phyloP scores from a whole-genome alignment of 768 basidiomycete species.

The Trametes sanguinea region DNA sequence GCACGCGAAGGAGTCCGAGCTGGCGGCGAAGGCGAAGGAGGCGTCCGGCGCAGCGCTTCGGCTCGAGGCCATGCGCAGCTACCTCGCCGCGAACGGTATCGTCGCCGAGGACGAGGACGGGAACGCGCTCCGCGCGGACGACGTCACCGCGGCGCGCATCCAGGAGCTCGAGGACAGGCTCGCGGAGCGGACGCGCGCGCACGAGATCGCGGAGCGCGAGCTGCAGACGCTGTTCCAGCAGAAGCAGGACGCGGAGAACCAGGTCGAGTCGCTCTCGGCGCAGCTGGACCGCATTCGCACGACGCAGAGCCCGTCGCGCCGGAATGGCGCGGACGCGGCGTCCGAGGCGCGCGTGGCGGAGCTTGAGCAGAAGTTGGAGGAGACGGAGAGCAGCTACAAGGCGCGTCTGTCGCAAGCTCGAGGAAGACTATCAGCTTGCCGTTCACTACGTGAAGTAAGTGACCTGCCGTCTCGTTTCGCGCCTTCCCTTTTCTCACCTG shows the following conservation, averaged over 20 bases:
- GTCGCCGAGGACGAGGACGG: conserved; percentile 70
- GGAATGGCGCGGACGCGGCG: conserved; percentile 39
- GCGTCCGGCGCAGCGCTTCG: conserved; percentile 72
- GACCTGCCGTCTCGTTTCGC: conserved; percentile 5
- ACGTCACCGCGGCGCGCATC: conserved; percentile 46
- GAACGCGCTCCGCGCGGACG: conserved; percentile 28
- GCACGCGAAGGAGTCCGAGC: conserved; percentile 60
- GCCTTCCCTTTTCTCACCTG: conserved; percentile 18
- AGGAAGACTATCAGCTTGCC: conserved; percentile 94
- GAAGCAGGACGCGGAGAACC: conserved; percentile 75
- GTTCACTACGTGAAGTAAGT: conserved; percentile 96
- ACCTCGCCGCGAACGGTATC: conserved; percentile 88
- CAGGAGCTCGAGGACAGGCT: conserved; percentile 79
- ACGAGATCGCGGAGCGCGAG: conserved; percentile 78
- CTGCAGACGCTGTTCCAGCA: conserved; percentile 63
- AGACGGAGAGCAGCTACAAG: conserved; percentile 78
- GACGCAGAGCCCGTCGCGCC: conserved; percentile 50
- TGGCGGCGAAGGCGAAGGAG: conserved; percentile 65
- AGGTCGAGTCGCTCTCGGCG: conserved; percentile 60
- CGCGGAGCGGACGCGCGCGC: conserved; percentile 66
- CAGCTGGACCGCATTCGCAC: conserved; percentile 70
- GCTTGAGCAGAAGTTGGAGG: conserved; percentile 76
- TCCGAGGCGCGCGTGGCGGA: conserved; percentile 57
- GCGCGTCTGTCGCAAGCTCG: conserved; percentile 83
- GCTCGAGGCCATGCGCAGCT: conserved; percentile 76